Evolutionary conservation across 495 filamentous ascomycete species (phyloP).

Genomic region (Neurospora sp.): DNA sequence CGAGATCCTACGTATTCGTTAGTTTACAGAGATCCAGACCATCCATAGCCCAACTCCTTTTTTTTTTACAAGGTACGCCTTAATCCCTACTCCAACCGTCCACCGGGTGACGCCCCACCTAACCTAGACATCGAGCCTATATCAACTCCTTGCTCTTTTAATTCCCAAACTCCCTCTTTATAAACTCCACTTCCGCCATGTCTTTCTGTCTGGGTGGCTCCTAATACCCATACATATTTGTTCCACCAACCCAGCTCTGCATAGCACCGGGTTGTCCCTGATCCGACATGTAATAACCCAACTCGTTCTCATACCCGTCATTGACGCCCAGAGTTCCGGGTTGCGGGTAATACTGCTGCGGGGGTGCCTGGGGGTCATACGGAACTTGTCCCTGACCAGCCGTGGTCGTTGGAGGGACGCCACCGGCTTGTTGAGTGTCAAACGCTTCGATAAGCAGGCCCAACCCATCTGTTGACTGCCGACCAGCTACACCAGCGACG

Average conservation of each 20-base stretch:
- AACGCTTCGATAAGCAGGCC: conserved; percentile 23
- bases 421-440: conserved; percentile 12
- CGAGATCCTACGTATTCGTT: not conserved
- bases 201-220: not conserved
- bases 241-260: conserved; percentile 14
- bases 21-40: not conserved
- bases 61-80: not conserved
- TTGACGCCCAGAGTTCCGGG: conserved; percentile 8
- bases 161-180: not conserved
- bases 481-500: not conserved
- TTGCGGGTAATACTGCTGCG: conserved; percentile 15
- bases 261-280: conserved; percentile 4
- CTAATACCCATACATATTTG: conserved; percentile 17
- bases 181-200: not conserved
- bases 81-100: not conserved
- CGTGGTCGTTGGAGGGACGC: not conserved
- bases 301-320: conserved; percentile 25
- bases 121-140: not conserved
- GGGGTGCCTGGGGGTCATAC: conserved; percentile 14
- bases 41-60: not conserved
- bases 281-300: conserved; percentile 22
- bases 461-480: conserved; percentile 17
- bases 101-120: not conserved
- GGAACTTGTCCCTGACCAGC: not conserved
- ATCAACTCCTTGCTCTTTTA: not conserved